A percentile compares a stretch with the other conserved stretches of the same genome.
These are phyloP conservation scores for Colletotrichum sp. DNA, from an alignment of 2,329 filamentous ascomycete species.

Conservation along the genomic window DNA sequence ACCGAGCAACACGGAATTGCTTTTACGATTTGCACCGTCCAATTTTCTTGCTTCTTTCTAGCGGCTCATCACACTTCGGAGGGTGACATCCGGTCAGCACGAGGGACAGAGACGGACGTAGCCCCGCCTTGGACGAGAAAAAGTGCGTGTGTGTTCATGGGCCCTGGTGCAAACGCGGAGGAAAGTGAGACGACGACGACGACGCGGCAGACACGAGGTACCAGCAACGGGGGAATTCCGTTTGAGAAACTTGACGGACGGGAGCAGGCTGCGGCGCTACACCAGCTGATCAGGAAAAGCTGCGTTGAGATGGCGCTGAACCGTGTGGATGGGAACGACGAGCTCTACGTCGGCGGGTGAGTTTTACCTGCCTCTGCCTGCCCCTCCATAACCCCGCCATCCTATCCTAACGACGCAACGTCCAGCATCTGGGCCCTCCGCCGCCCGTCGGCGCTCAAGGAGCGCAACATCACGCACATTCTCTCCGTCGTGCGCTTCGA, in stretches of 20 bases:
- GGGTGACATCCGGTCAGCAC: background rate
- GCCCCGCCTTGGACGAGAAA: background rate
- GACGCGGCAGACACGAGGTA: background rate
- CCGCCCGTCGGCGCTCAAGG: slow-evolving; percentile 70
- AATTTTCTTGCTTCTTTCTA: background rate
- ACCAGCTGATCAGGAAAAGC: slow-evolving; percentile 28
- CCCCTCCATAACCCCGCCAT: background rate
- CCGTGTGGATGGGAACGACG: slow-evolving; percentile 44
- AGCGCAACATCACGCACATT: slow-evolving; percentile 84
- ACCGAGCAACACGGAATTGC: background rate
- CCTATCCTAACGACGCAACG: background rate
- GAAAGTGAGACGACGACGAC: background rate
- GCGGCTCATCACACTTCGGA: background rate
- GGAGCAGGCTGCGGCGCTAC: background rate
- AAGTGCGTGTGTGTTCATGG: background rate
- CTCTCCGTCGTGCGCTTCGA: slow-evolving; percentile 77
- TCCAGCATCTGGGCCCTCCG: slow-evolving; percentile 79
- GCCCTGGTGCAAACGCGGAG: background rate
- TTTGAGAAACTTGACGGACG: background rate
- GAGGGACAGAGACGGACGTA: background rate
- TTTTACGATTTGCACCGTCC: background rate
- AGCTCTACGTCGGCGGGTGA: slow-evolving; percentile 46
- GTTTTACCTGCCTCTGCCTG: slow-evolving; percentile 14
- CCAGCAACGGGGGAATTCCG: background rate
- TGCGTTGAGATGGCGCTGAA: slow-evolving; percentile 46